Evolutionary conservation across 2,329 filamentous ascomycete genomes (phyloP).

Genomic region (Botrytis pseudocinerea): DNA sequence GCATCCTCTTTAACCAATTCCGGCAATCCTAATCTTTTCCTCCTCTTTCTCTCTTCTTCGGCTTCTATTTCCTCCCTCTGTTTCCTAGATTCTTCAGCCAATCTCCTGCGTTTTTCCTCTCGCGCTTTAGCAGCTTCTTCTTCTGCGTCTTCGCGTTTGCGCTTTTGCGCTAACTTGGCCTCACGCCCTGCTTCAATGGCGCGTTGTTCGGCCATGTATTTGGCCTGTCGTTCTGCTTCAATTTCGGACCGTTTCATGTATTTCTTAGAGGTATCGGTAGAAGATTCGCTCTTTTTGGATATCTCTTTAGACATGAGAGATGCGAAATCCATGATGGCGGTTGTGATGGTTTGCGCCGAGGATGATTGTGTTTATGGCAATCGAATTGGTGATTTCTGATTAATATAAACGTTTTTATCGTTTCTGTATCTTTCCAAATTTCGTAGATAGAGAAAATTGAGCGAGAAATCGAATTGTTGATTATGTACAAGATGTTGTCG

Average conservation of each 20-base stretch:
- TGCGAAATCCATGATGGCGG: conserved; percentile 82
- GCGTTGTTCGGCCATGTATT: conserved; percentile 80
- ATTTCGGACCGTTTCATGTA: conserved; percentile 83
- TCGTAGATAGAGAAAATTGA: background rate
- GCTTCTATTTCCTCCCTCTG: conserved; percentile 71
- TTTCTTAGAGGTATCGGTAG: conserved; percentile 57
- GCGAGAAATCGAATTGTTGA: background rate
- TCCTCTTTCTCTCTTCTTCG: conserved; percentile 68
- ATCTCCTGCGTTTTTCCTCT: conserved; percentile 76
- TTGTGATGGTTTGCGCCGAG: background rate
- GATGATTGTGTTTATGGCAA: background rate
- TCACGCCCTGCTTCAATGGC: conserved; percentile 70
- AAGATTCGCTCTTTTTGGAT: conserved; percentile 67
- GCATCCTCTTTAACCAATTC: conserved; percentile 61
- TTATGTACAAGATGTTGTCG: background rate
- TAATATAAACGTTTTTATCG: background rate
- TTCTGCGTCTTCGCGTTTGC: conserved; percentile 86
- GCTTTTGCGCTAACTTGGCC: conserved; percentile 72
- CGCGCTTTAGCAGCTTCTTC: conserved; percentile 66
- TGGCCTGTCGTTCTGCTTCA: conserved; percentile 77
- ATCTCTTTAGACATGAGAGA: conserved; percentile 92
- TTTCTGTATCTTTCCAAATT: background rate
- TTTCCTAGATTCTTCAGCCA: conserved; percentile 77
- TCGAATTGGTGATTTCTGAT: background rate
- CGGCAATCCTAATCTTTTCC: conserved; percentile 78